phyloP scores from a whole-genome alignment of 495 filamentous ascomycete species.

The Thermochaetoides thermophila region DNA sequence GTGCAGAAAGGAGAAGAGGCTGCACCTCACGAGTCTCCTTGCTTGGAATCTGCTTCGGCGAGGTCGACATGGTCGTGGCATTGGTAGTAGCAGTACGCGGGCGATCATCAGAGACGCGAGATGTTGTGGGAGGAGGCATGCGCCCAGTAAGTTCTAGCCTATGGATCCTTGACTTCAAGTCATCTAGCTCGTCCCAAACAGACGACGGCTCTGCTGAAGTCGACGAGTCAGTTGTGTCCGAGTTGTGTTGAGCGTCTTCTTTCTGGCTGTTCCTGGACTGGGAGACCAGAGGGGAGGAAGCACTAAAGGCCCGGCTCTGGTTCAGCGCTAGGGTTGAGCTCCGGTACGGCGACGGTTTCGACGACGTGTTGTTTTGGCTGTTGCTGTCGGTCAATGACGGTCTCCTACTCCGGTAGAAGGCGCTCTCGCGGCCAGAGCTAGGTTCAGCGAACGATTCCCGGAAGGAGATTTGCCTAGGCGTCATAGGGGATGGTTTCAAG shows the following conservation, averaged over 20 bases:
- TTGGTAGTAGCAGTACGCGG: conserved; percentile 86
- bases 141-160: conserved; percentile 86
- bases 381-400: conserved; percentile 26
- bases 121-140: conserved; percentile 65
- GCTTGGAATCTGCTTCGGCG: conserved; percentile 52
- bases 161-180: conserved; percentile 84
- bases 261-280: conserved; percentile 25
- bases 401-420: conserved; percentile 24
- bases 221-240: conserved; percentile 62
- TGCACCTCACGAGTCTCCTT: conserved; percentile 38
- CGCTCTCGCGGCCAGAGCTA: too few relatives aligned
- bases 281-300: conserved; percentile 42
- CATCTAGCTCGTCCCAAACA: conserved; percentile 96
- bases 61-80: conserved; percentile 80
- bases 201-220: conserved; percentile 77
- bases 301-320: too few relatives aligned
- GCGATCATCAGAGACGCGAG: conserved; percentile 59
- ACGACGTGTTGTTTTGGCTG: conserved; percentile 7
- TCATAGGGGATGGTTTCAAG: conserved; percentile 25
- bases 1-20: conserved; percentile 64
- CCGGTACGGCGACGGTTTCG: conserved; percentile 27
- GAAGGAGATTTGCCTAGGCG: conserved; percentile 25
- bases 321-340: too few relatives aligned
- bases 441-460: conserved; percentile 31
- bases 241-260: conserved; percentile 16